Base-by-base conservation (phyloP, 2,329 filamentous ascomycete genomes). In the Xylariaceae sp. region DNA sequence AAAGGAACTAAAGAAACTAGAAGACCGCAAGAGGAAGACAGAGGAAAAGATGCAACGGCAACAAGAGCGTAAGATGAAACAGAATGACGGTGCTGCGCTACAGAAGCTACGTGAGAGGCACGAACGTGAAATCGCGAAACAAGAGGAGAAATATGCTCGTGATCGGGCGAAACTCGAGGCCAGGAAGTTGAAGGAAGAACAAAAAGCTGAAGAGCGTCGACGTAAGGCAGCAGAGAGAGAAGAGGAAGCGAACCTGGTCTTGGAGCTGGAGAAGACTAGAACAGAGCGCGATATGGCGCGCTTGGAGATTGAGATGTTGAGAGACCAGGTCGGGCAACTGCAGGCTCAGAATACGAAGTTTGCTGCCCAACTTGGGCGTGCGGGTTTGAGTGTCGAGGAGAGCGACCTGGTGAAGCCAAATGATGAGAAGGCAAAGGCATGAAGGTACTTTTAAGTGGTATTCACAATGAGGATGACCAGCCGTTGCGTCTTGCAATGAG, bases 121-220 rank as follows among this genome's bases (percentile, higher is more conserved):
- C 64, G 77, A 82, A 41, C 74, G 72, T 42, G 82, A 86, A 55
- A 64, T 84, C 0, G 78, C 80, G 39, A 87, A 85, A 62, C 80
- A 85, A 45, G 80, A 86, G 57, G 83, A 83, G 42, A 85, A 83
- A 57, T 83, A 85, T 58, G 76, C 78, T 54, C 76, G 76, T 11
- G 85, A 89, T 60, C 70, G 87, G 41, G 71, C 71, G 54, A 86
- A 84, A 66, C 69, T 87, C 2, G 81, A 88, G 55, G 77, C 82
- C 55, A 82, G 82, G 68, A 80, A 81, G 42, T 72, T 75, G 50
- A 77, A 76, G 49, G 86, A 90, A 60, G 74, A 81, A 52, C 74
- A 72, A 58, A 86, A 85, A 66, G 76, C 77, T 1, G 75, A 77
- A 49, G 75, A 77, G 42, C 67, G 74, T 22, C 69, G 68, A 41